Conservation (phyloP, 108 stramenopile genomes). For the Skeletonema grethae region DNA sequence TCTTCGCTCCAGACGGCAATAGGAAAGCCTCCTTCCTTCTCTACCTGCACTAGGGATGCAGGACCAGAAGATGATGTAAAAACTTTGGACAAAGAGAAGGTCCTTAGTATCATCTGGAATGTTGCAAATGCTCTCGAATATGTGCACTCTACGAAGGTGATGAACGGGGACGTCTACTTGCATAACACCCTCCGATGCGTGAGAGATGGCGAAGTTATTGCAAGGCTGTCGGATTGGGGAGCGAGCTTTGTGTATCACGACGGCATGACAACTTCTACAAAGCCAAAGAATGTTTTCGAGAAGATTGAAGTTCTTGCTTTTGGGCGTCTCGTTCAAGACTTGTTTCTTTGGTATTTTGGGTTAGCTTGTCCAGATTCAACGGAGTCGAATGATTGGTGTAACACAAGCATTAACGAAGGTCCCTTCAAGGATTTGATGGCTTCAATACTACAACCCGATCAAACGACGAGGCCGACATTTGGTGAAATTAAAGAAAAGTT, state of each 20-base stretch:
- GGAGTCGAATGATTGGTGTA: conserved; percentile 1
- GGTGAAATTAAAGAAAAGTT: conserved; percentile 14
- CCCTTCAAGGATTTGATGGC: conserved; percentile 18
- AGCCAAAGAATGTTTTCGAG: conserved; percentile 17
- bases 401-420: conserved; percentile 9
- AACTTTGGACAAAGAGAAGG: conserved; percentile 13
- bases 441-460: conserved; percentile 19
- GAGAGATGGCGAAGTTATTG: neutral
- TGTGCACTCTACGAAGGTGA: conserved; percentile 23
- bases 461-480: conserved; percentile 18
- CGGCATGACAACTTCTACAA: neutral
- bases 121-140: conserved; percentile 32
- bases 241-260: conserved; percentile 30
- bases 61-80: conserved; percentile 32
- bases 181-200: conserved; percentile 39
- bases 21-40: conserved; percentile 26
- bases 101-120: conserved; percentile 25
- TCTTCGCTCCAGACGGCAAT: conserved; percentile 6
- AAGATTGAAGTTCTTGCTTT: conserved; percentile 40
- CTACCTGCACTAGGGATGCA: conserved; percentile 30
- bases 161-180: conserved; percentile 37
- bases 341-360: conserved; percentile 36
- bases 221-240: conserved; percentile 32
- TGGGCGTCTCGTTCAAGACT: conserved; percentile 36
- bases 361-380: conserved; percentile 22